phyloP scores from a whole-genome alignment of 1,139 yeast species.

The Yamadazyma pseudoaaseri region DNA sequence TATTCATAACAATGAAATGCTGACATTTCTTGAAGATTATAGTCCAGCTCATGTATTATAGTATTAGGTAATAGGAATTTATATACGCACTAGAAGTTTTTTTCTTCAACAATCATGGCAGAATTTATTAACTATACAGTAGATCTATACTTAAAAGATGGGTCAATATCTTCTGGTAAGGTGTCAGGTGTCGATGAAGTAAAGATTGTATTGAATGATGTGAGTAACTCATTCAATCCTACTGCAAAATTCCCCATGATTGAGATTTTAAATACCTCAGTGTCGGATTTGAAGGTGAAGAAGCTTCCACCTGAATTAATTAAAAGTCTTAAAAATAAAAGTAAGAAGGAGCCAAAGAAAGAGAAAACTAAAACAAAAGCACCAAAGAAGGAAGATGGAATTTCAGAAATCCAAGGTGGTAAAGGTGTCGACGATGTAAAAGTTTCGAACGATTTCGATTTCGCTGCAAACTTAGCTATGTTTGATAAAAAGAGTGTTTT shows the following conservation, averaged over 20 bases:
- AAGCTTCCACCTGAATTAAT: conserved; percentile 42
- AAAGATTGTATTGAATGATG: conserved; percentile 38
- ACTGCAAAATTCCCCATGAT: conserved; percentile 19
- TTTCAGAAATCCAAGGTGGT: conserved; percentile 1
- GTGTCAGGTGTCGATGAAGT: conserved; percentile 44
- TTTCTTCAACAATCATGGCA: conserved; percentile 16
- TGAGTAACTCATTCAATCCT: conserved; percentile 21
- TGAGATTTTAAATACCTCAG: conserved; percentile 30
- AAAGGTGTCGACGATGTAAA: conserved; percentile 2
- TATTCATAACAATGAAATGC: conserved; percentile 7
- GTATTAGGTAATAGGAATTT: no score
- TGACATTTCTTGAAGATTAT: conserved; percentile 7
- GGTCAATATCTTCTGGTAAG: conserved; percentile 43
- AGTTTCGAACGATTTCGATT: conserved; percentile 65
- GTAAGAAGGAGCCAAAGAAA: conserved; percentile 9
- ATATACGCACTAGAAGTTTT: no score
- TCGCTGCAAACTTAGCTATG: conserved; percentile 75
- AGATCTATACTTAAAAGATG: conserved; percentile 47
- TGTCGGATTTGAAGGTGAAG: conserved; percentile 50
- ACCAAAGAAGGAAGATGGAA: conserved; percentile 5
- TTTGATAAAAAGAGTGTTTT: conserved; percentile 83
- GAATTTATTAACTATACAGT: conserved; percentile 60
- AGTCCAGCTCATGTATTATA: conserved; percentile 7
- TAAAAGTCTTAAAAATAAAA: conserved; percentile 15
- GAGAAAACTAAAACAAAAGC: conserved; percentile 12